phyloP scores from a whole-genome alignment of 2,329 filamentous ascomycete genomes.

The Pseudopyricularia javanii region DNA sequence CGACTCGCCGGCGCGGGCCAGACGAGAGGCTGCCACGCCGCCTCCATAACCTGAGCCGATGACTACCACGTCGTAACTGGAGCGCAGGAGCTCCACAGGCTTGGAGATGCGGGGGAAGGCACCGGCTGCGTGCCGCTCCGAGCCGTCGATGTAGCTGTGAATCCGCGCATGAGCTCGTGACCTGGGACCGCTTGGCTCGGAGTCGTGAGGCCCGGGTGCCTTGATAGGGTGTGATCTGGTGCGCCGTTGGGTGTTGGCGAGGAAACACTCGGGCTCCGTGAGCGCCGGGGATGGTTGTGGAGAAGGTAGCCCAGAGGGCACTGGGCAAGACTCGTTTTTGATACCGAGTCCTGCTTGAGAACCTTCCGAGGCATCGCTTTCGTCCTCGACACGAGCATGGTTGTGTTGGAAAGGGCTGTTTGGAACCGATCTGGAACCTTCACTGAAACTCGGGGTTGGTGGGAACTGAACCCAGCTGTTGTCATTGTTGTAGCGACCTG shows the following conservation, averaged over 20 bases:
- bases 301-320: neutral
- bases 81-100: slow-evolving; percentile 42
- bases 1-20: slow-evolving; percentile 45
- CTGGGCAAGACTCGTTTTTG: neutral
- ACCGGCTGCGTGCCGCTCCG: slow-evolving; percentile 5
- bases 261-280: neutral
- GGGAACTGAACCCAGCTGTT: neutral
- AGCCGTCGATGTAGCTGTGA: slow-evolving; percentile 15
- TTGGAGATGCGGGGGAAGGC: slow-evolving; percentile 41
- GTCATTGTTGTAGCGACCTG: neutral
- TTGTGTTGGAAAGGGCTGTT: slow-evolving; percentile 2
- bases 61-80: slow-evolving; percentile 52
- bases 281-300: neutral
- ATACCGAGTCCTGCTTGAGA: neutral
- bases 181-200: slow-evolving; percentile 19
- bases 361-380: neutral
- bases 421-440: neutral
- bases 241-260: neutral
- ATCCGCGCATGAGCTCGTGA: slow-evolving; percentile 16
- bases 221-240: slow-evolving; percentile 9
- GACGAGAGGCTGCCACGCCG: slow-evolving; percentile 50
- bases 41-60: slow-evolving; percentile 61
- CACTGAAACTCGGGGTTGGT: neutral
- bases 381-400: slow-evolving; percentile 2
- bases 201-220: slow-evolving; percentile 16